A percentile compares a stretch with the other conserved stretches of the same genome.
phyloP scores from a whole-genome alignment of 257 asterid species.

The Solanum bukasovii region DNA sequence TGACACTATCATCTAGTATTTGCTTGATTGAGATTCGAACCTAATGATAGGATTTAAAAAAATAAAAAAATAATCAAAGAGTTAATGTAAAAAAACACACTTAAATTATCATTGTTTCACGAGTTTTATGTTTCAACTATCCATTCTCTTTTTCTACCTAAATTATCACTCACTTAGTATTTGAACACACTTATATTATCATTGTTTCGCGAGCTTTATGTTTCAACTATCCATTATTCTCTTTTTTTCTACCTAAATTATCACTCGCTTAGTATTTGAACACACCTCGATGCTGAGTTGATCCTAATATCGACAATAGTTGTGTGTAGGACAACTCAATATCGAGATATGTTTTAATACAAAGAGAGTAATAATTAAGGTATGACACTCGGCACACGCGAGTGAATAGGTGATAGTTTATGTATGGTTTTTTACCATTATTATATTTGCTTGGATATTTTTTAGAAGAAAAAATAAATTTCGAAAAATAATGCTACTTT shows the following conservation, averaged over 20 bases:
- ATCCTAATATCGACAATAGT: not conserved
- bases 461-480: not conserved
- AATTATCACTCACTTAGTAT: not conserved
- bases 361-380: not conserved
- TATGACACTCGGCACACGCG: not conserved
- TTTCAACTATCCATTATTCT: too few relatives aligned
- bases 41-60: too few relatives aligned
- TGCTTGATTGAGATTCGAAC: not conserved
- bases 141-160: not conserved
- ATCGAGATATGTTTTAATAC: not conserved
- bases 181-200: not conserved
- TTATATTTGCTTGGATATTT: not conserved
- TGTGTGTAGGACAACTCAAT: not conserved
- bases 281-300: not conserved
- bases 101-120: too few relatives aligned
- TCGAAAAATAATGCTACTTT: not conserved
- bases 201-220: too few relatives aligned
- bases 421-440: not conserved
- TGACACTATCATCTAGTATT: not conserved
- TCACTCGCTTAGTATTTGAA: not conserved
- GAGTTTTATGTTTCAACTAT: not conserved
- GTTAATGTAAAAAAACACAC: not conserved
- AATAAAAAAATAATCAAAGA: not conserved
- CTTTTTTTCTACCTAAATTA: not conserved
- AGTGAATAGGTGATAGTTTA: not conserved